Conservation (phyloP, 2,329 filamentous ascomycete species). For the Dactylellina sp. region DNA sequence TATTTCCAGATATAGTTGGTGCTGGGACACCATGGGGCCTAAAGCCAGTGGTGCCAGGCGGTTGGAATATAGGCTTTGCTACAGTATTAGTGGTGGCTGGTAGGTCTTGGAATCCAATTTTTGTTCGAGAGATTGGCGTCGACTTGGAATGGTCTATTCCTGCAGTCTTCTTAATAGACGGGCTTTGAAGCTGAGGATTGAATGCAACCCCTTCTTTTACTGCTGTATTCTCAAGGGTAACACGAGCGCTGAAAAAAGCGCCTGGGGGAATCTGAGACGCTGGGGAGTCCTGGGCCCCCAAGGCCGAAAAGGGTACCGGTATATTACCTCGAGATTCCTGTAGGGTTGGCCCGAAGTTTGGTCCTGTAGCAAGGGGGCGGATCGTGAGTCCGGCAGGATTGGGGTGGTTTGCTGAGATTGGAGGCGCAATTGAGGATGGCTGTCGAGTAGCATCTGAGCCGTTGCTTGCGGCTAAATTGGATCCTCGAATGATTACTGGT, state of each 20-base stretch:
- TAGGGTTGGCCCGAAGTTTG: background rate
- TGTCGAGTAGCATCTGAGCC: constrained; percentile 45
- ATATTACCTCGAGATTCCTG: constrained; percentile 41
- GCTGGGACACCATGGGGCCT: constrained; percentile 46
- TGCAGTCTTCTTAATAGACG: constrained; percentile 59
- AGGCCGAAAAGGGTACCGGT: constrained; percentile 39
- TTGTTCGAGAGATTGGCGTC: constrained; percentile 59
- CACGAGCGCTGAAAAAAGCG: constrained; percentile 59
- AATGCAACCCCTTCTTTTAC: constrained; percentile 57
- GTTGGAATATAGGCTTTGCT: constrained; percentile 59
- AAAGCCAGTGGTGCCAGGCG: constrained; percentile 56
- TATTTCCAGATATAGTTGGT: constrained; percentile 29
- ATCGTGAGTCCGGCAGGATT: constrained; percentile 16
- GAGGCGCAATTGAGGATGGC: constrained; percentile 22
- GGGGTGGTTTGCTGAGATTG: constrained; percentile 20
- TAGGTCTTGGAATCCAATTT: constrained; percentile 55
- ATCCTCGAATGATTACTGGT: constrained; percentile 1
- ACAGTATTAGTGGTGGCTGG: constrained; percentile 17
- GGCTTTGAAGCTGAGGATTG: constrained; percentile 60
- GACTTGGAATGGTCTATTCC: constrained; percentile 61
- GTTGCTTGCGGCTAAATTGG: constrained; percentile 34
- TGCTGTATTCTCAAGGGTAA: constrained; percentile 57
- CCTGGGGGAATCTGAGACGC: constrained; percentile 55
- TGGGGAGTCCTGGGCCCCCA: constrained; percentile 44
- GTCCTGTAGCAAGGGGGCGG: constrained; percentile 11